Evolutionary conservation across 768 basidiomycete species (phyloP), one percentile per base, ranked within the genome.

Genomic region (Xerocomellus dryophilus): DNA sequence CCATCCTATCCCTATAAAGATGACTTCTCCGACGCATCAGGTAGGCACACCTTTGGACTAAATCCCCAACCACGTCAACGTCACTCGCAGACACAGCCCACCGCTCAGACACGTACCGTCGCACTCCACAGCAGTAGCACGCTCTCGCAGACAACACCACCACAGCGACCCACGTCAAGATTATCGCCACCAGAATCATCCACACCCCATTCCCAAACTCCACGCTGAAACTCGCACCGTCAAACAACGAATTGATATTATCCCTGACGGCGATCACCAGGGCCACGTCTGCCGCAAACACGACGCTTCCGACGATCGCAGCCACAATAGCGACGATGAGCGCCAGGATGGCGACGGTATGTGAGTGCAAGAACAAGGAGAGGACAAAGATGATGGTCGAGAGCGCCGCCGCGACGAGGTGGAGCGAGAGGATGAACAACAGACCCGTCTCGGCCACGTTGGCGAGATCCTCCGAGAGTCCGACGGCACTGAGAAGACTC

Each of bases 101-200:
- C 3, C n/a, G n/a, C n/a, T 7, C 15, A 0, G 34, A 25, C 20
- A 62, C 68, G 32, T 29, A 76, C 78, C 64, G 73, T 54, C 77
- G 67, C n/a, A 85, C 78, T 7, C 86, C 86, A 67, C 84, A 84
- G 56, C 86, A 88, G 51, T 81, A 78, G 61, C 86, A 90, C 15
- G 79, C 81, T 29, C 83, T 75, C 17, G 82, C 81, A 36, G 83
- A 81, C 43, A 89, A 72, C n/a, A 81, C 62, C 29, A 87, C 64
- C 34, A 88, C 78, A 0, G 81, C 80, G 3, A 79, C 41, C 85
- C 87, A 90, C 2, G 80, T 77, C 58, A 81, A 66, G 10, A 81
- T 57, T 48, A 81, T 69, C 15, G 80, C 83, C 5, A 63, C 74
- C 39, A 90, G 60, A n/a, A 82, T 77, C 81, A 91, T 80, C 88